Conservation (phyloP, 2,329 filamentous ascomycete genomes). For the Chaetothyriales sp. region DNA sequence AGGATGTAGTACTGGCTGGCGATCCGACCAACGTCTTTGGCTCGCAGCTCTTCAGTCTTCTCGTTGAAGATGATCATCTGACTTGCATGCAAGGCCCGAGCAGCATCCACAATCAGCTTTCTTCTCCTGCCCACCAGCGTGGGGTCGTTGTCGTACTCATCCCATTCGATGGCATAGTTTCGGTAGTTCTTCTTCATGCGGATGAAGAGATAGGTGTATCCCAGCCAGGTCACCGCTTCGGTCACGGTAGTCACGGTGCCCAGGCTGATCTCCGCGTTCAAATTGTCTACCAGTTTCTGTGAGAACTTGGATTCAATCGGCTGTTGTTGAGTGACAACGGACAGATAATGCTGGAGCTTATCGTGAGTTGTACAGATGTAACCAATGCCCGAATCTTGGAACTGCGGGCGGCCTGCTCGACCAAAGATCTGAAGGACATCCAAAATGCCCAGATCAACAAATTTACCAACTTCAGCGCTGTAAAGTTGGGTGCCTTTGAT, state of each 20-base stretch:
- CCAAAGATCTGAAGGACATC: conserved; percentile 97
- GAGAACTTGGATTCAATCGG: conserved; percentile 97
- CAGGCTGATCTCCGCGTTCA: conserved; percentile 86
- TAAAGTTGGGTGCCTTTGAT: conserved; percentile 98
- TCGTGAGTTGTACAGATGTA: conserved; percentile 97
- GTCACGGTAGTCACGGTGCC: conserved; percentile 89
- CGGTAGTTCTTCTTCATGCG: conserved; percentile 87
- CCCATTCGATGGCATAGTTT: conserved; percentile 89
- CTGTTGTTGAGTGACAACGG: conserved; percentile 84
- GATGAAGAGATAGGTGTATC: conserved; percentile 94
- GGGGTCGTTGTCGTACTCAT: conserved; percentile 76
- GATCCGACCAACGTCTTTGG: conserved; percentile 91
- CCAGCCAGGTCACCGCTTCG: conserved; percentile 92
- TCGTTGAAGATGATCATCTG: conserved; percentile 99
- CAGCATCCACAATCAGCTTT: conserved; percentile 76
- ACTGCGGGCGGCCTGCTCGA: conserved; percentile 92
- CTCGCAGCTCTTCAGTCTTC: conserved; percentile 74
- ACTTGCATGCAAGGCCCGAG: conserved; percentile 69
- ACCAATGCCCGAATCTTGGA: conserved; percentile 92
- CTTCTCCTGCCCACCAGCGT: conserved; percentile 71
- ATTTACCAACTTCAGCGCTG: conserved; percentile 90
- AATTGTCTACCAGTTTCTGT: conserved; percentile 80
- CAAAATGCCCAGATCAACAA: conserved; percentile 86
- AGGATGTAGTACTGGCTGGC: conserved; percentile 95
- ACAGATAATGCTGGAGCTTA: conserved; percentile 78